These are phyloP conservation scores for Vaucheria bursata DNA, from an alignment of 352 stramenopile genomes.

Conservation along the genomic window DNA sequence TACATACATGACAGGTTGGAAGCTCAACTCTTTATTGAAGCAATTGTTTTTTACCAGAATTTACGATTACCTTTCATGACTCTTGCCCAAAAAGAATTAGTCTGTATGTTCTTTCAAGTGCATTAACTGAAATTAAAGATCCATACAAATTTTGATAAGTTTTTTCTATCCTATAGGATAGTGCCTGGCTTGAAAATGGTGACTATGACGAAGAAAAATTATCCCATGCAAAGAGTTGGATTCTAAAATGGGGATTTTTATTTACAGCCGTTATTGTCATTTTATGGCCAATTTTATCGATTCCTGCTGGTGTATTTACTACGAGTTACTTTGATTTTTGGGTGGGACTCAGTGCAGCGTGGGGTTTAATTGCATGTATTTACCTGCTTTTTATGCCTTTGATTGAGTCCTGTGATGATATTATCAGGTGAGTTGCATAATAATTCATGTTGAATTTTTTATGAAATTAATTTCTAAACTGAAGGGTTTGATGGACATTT, in stretches of 20 bases:
- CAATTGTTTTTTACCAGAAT: no score
- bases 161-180: constrained; percentile 48
- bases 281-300: constrained; percentile 62
- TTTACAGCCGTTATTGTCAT: constrained; percentile 65
- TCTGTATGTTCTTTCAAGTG: no score
- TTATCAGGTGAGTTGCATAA: constrained; percentile 51
- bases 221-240: constrained; percentile 55
- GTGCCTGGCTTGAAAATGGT: constrained; percentile 53
- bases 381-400: constrained; percentile 61
- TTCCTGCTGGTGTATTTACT: constrained; percentile 63
- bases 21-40: no score
- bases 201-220: constrained; percentile 57
- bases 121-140: no score
- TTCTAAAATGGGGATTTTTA: constrained; percentile 57
- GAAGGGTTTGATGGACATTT: not conserved
- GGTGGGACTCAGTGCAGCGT: constrained; percentile 64
- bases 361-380: constrained; percentile 60
- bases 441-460: constrained; percentile 15
- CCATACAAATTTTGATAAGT: no score
- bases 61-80: no score
- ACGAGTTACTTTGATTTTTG: constrained; percentile 67
- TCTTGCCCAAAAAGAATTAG: no score
- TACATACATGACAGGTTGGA: no score
- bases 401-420: constrained; percentile 56
- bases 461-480: no score